Evolutionary conservation across 1,284 basidiomycete genomes (phyloP).

Genomic region (Ustilago sp.): DNA sequence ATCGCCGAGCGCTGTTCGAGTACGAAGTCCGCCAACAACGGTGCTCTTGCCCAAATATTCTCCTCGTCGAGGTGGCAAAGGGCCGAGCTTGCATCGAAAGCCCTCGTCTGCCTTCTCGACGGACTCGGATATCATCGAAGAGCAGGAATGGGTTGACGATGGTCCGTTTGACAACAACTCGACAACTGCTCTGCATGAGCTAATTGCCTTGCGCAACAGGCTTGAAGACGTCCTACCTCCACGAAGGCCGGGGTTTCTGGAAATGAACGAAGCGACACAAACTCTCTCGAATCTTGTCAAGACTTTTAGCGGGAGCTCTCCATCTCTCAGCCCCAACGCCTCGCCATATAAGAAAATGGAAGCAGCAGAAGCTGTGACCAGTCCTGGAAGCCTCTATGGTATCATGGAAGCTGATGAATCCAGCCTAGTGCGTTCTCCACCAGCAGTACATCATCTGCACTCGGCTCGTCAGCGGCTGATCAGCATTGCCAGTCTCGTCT

Average conservation of each 20-base stretch:
- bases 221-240: conserved; percentile 14
- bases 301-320: conserved; percentile 25
- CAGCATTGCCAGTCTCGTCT: conserved; percentile 33
- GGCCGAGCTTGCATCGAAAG: conserved; percentile 4
- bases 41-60: conserved; percentile 28
- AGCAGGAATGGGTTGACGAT: conserved; percentile 42
- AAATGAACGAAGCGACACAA: conserved; percentile 39
- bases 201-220: conserved; percentile 2
- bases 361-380: conserved; percentile 7
- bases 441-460: background rate
- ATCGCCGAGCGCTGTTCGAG: conserved; percentile 11
- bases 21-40: conserved; percentile 25
- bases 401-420: conserved; percentile 28
- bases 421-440: background rate
- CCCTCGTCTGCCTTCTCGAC: conserved; percentile 18
- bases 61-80: conserved; percentile 8
- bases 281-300: conserved; percentile 34
- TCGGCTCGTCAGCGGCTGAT: conserved; percentile 12
- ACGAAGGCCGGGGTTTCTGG: conserved; percentile 34
- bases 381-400: conserved; percentile 21
- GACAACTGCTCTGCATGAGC: background rate
- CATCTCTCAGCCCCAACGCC: conserved; percentile 22
- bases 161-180: background rate
- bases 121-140: conserved; percentile 17
- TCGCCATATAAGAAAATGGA: conserved; percentile 24